Base-by-base conservation (phyloP, 1,139 yeast species). In the Pichia sp. region DNA sequence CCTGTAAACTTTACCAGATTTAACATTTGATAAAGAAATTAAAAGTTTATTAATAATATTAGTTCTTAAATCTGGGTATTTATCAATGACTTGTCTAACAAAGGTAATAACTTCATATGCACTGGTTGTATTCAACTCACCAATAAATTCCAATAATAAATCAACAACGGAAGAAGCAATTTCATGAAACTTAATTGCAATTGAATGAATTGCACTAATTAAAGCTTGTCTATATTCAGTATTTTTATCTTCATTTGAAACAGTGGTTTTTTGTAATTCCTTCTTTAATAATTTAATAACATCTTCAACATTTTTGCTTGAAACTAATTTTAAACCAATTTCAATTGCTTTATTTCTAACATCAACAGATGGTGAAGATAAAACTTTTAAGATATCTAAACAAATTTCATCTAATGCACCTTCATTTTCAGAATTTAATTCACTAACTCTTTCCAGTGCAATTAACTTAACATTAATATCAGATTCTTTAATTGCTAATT, bases 381-480 rank as follows among this genome's bases (percentile, higher is more conserved):
- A 73, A 28, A 91, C 85, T 55, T 94, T 79, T 61, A 93, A 73
- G 43, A 93, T 78, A 53, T 91, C 97, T 64, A 91, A 72, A 19
- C 89, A 80, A 50, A 85, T 73, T 50, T 86, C 95, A 59, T 86
- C 93, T 53, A 91, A 74, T 33, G 85, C 74, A 38, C 96, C 96
- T 23, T 95, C 94, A 60, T 83, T 76, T 51, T 73, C 74, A 49
- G 69, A 68, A 57, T 87, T 82, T 43, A 91, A 76, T 40, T 83
- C 87, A 53, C 76, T 78, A 48, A 91, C 81, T 62, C 94, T 78
- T 59, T 87, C 94, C 60, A 93, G 73, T 24, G 95, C 91, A 60
- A 91, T 89, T 51, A 93, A 74, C 65, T 93, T 89, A 55, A 89
- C 93, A 56, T 89, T 89, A 66, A 87, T 87, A 63, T 91, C 97